phyloP scores from a whole-genome alignment of 306 rosid genomes.

The Rosa rugosa region DNA sequence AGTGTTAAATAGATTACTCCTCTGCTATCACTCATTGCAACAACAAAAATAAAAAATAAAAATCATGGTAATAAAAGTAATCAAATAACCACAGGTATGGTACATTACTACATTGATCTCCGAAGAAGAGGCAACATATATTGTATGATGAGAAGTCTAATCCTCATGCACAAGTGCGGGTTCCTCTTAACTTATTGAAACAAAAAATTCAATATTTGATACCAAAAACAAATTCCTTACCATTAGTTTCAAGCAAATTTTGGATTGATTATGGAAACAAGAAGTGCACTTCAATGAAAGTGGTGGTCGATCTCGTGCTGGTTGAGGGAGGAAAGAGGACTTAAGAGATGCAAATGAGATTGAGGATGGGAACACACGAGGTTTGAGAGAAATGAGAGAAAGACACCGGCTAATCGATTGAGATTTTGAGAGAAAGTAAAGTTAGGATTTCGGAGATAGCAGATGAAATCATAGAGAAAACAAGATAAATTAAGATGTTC shows the following conservation, averaged over 20 bases:
- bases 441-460: neutral
- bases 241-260: neutral
- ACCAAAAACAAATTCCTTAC: neutral
- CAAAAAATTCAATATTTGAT: neutral
- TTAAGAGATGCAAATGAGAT: neutral
- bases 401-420: no score
- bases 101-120: no score
- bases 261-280: neutral
- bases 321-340: neutral
- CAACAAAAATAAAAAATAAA: no score
- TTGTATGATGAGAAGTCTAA: no score
- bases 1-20: no score
- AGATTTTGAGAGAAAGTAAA: neutral
- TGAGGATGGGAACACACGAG: neutral
- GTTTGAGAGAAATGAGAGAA: neutral
- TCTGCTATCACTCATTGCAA: no score
- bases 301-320: neutral
- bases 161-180: no score
- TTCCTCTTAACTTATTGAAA: neutral
- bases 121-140: no score
- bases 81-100: no score
- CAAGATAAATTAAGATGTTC: neutral
- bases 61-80: no score
- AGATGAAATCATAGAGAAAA: neutral
- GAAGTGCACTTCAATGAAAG: neutral